Base-by-base conservation (phyloP, 352 stramenopile genomes). In the Phytophthora tubulina region DNA sequence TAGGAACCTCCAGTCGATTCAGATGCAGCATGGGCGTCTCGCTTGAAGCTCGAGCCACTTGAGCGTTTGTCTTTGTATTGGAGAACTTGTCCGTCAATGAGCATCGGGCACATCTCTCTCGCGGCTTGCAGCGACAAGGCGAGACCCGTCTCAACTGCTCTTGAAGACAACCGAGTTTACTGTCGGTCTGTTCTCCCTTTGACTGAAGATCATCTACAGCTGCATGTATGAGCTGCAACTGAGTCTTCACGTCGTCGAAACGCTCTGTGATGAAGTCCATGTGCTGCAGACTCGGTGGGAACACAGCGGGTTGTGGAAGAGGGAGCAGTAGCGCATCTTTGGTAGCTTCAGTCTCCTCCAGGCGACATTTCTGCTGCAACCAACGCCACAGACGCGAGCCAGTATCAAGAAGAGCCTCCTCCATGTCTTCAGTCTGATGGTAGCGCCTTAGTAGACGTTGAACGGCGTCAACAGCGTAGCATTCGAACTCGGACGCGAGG, bases 201-300 rank as follows among this genome's bases (percentile, higher is more conserved):
- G 44, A n/a, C 5, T 67, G 39, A 10, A 73, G 45, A 33, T 67
- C 32, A 21, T 74, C 60, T 21, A 78, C 32, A 46, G 27, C 55
- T 57, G 49, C 66, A 36, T 72, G 35, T 27, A 78, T 57, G 9
- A 79, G 50, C 17, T 79, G 72, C 41, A 79, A 8, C 21, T 75
- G 67, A 15, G 72, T 73, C 46, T 69, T 75, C 10, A 75, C 36
- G 9, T 73, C 67, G 3, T 45, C 57, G 14, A 79, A 69, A 2
- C 31, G 46, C 8, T 75, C 44, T 2, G 38, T 51, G 10, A 72
- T 70, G 8, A 59, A 63, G 27, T 55, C 45, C 48, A 69, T 54
- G 45, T 65, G 50, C 33, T 72, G 60, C 27, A 36, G 46, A 5
- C 4, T 45, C 42, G 66, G 6, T n/a, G 56, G 36, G 31, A 46